Evolutionary conservation across 2,329 filamentous ascomycete species (phyloP), one percentile per base, ranked within the genome.

Genomic region (Fusarium multiceps): DNA sequence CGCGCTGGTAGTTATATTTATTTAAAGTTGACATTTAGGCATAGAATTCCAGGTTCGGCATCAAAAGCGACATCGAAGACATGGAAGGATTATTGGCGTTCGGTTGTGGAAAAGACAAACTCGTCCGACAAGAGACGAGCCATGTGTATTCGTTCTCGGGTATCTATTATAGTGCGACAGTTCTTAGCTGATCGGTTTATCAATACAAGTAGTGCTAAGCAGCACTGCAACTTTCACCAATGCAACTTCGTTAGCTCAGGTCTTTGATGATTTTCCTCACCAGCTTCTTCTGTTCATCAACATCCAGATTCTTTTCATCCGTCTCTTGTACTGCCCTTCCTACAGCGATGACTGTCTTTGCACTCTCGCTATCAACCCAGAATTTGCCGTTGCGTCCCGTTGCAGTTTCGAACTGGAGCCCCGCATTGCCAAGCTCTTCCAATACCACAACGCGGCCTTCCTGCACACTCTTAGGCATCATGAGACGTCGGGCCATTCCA

Each of bases 361-460:
- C 82, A 66, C 85, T 91, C 28, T 91, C 92, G 71, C 92, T 94
- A 76, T 95, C 90, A 16, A 98, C 92, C 94, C 96, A 98, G 23
- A 98, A 88, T 78, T 89, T 91, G 42, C 96, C 96, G 79, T 99
- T 99, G 76, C 93, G 89, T 20, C 96, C 96, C 11, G 97, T 92
- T 1, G 95, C 95, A 63, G 97, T 92, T 84, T 99, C 96, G 78
- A 98, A 99, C 21, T 92, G 90, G 16, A 97, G 81, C 56, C 93
- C 95, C 61, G 90, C 90, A 5, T 77, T 79, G 5, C 91, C 94
- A 16, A 98, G 82, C 76, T 93, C 92, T 68, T 97, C 93, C 59
- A 98, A 80, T 27, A 98, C 86, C 6, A 89, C 87, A 10, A 97
- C 80, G 23, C 87, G 88, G 18, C 90, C 91, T 55, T 87, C 85